Evolutionary conservation across 2,329 filamentous ascomycete species (phyloP).

Genomic region (Xylariaceae sp.): DNA sequence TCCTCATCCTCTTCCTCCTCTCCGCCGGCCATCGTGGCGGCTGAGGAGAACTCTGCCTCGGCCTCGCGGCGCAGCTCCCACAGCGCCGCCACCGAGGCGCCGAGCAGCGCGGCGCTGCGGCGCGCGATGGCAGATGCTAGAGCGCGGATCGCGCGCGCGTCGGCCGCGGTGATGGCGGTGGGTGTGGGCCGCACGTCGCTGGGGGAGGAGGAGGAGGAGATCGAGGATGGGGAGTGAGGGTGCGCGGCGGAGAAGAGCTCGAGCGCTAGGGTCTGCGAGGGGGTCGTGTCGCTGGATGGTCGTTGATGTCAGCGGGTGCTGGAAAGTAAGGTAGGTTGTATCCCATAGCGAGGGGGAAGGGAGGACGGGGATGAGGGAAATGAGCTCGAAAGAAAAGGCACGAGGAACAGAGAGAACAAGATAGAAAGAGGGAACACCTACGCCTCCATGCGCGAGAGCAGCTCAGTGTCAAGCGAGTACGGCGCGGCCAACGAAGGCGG

Average conservation of each 20-base stretch:
- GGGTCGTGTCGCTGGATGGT: constrained; percentile 34
- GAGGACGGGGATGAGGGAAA: neutral
- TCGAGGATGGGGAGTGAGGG: constrained; percentile 35
- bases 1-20: constrained; percentile 7
- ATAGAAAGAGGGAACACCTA: constrained; percentile 30
- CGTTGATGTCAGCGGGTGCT: neutral
- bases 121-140: constrained; percentile 48
- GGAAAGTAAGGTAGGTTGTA: neutral
- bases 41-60: constrained; percentile 29
- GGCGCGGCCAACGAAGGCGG: constrained; percentile 43
- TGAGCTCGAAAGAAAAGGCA: no score
- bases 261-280: constrained; percentile 36
- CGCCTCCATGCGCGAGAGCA: constrained; percentile 50
- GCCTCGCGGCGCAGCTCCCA: constrained; percentile 48
- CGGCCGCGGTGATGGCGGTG: constrained; percentile 26
- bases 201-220: constrained; percentile 1
- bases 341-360: neutral
- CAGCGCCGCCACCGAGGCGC: constrained; percentile 50
- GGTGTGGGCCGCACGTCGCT: no score
- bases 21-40: constrained; percentile 7
- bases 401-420: no score
- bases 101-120: constrained; percentile 52
- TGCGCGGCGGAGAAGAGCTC: constrained; percentile 42
- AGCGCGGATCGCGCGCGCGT: constrained; percentile 44
- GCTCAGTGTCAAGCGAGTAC: constrained; percentile 55